These are phyloP conservation scores for Cystoderma amianthinum DNA, from an alignment of 768 basidiomycete species.

Conservation along the genomic window DNA sequence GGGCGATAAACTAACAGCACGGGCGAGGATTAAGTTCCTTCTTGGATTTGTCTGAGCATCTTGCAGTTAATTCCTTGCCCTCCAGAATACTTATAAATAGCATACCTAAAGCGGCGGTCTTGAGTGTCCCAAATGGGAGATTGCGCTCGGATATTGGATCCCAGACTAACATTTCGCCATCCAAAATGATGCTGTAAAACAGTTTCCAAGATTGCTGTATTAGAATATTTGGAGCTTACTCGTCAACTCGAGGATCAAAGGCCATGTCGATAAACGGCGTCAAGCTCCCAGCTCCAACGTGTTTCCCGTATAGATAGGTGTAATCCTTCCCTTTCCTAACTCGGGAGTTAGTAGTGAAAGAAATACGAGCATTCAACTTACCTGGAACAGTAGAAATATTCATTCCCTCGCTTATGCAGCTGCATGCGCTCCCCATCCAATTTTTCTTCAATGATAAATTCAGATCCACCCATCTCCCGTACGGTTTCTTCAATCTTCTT, in stretches of 20 bases:
- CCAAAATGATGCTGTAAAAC: constrained; percentile 71
- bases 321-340: constrained; percentile 85
- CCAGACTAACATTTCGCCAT: constrained; percentile 99
- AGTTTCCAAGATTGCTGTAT: not conserved
- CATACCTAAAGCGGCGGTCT: constrained; percentile 84
- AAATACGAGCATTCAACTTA: constrained; percentile 18
- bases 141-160: constrained; percentile 86
- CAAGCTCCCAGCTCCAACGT: constrained; percentile 76
- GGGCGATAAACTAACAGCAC: constrained; percentile 59
- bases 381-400: constrained; percentile 93
- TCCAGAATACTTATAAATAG: constrained; percentile 1
- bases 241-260: constrained; percentile 70
- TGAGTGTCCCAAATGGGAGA: constrained; percentile 89
- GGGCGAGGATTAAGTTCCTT: constrained; percentile 74
- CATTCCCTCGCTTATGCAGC: constrained; percentile 85
- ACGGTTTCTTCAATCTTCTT: constrained; percentile 78
- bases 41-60: constrained; percentile 55
- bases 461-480: constrained; percentile 69
- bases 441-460: constrained; percentile 95
- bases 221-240: constrained; percentile 44
- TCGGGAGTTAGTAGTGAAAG: constrained; percentile 1
- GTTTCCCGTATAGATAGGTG: constrained; percentile 86
- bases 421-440: constrained; percentile 97
- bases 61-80: not conserved
- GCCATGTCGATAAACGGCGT: constrained; percentile 80